A percentile compares a stretch with the other conserved stretches of the same genome.
Conservation (phyloP, 2,329 filamentous ascomycete genomes). For the Ascochyta rabiei region DNA sequence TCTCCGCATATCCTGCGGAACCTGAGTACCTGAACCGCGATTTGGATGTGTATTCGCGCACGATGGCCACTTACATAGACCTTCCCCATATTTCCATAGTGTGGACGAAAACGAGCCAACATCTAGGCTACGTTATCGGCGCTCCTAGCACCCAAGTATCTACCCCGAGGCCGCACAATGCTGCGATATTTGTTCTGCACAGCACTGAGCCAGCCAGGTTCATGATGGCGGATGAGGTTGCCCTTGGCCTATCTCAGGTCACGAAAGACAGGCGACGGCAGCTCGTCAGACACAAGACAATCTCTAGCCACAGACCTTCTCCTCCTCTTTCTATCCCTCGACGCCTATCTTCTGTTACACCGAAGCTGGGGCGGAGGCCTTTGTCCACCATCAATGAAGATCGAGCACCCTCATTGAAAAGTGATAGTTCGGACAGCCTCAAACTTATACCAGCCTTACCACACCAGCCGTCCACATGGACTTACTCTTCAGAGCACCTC, state of each 20-base stretch:
- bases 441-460: not conserved
- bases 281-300: slow-evolving; percentile 1
- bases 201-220: not conserved
- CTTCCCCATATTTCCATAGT: not conserved
- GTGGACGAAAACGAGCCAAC: not conserved
- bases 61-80: not conserved
- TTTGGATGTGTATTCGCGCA: not conserved
- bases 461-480: not conserved
- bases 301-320: not conserved
- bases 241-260: not conserved
- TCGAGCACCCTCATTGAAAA: not conserved
- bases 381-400: slow-evolving; percentile 3
- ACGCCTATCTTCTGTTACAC: not conserved
- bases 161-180: not conserved
- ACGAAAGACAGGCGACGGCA: not conserved
- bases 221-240: slow-evolving; percentile 3
- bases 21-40: not conserved
- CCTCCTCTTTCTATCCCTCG: not conserved
- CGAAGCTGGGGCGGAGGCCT: not conserved
- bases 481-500: not conserved
- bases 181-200: not conserved
- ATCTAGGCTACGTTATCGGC: not conserved
- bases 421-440: slow-evolving; percentile 3
- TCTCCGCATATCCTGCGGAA: not conserved
- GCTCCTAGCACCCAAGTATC: not conserved